phyloP scores from a whole-genome alignment of 805 yeast species.

The Candida sanyiensis region DNA sequence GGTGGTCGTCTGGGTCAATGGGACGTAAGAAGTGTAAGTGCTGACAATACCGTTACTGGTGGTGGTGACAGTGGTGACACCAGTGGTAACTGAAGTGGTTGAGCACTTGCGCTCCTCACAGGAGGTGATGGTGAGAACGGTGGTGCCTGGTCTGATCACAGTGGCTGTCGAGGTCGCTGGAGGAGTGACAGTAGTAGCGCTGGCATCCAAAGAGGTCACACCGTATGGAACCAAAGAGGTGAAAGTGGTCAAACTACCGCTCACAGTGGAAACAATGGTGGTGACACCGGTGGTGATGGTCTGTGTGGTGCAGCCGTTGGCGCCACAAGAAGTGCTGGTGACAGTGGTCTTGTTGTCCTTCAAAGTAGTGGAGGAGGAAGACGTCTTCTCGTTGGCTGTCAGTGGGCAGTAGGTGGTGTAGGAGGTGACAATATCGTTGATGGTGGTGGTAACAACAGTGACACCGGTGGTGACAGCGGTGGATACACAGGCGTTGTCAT shows the following conservation, averaged over 20 bases:
- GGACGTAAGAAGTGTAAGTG: neutral
- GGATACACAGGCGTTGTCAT: constrained; percentile 26
- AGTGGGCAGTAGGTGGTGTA: constrained; percentile 17
- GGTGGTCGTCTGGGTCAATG: neutral
- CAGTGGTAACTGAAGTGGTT: constrained; percentile 1
- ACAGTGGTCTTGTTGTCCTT: neutral
- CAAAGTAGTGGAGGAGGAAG: neutral
- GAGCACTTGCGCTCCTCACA: constrained; percentile 2
- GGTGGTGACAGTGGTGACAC: neutral
- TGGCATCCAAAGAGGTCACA: constrained; percentile 12
- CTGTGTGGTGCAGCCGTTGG: constrained; percentile 25
- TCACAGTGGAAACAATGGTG: neutral
- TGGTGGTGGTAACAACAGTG: constrained; percentile 29
- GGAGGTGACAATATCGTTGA: constrained; percentile 28
- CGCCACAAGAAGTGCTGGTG: constrained; percentile 26
- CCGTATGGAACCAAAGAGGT: constrained; percentile 10
- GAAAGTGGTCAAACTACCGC: constrained; percentile 23
- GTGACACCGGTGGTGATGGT: constrained; percentile 3
- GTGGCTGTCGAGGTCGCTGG: too few relatives aligned
- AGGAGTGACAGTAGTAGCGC: neutral
- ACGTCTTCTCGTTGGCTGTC: neutral
- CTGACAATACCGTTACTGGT: neutral
- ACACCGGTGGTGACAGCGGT: constrained; percentile 22
- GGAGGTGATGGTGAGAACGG: constrained; percentile 2
- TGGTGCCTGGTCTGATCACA: too few relatives aligned